Percentiles rank a stretch among this genome's conserved stretches.
Conservation (phyloP, 495 filamentous ascomycete species). For the Trichodelitschia bisporula region DNA sequence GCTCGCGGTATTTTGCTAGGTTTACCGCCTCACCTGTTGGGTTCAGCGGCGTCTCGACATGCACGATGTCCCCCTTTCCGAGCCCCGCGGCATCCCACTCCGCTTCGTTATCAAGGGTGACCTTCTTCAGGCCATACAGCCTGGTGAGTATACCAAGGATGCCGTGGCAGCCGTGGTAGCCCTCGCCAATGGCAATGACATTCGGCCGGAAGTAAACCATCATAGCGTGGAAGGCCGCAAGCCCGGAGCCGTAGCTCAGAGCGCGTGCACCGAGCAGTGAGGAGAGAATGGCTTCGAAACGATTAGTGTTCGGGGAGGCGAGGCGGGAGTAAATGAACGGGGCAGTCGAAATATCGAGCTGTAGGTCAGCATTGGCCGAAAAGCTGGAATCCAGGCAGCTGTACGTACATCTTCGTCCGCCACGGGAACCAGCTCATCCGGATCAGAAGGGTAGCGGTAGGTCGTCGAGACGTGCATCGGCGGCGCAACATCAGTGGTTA, state of each 20-base stretch:
- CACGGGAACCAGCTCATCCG: constrained; percentile 28
- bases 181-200: constrained; percentile 50
- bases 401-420: constrained; percentile 21
- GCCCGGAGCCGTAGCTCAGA: constrained; percentile 61
- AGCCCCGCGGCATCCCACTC: constrained; percentile 16
- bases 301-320: constrained; percentile 45
- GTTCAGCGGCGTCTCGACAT: constrained; percentile 82
- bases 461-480: constrained; percentile 73
- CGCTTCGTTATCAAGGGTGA: constrained; percentile 19
- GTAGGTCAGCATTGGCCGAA: too few species aligned
- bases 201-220: constrained; percentile 55
- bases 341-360: too few species aligned
- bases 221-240: constrained; percentile 67
- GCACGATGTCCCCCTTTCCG: constrained; percentile 52
- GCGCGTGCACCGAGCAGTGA: constrained; percentile 41
- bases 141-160: constrained; percentile 45
- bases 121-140: constrained; percentile 40
- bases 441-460: constrained; percentile 53
- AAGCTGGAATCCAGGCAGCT: background rate
- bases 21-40: constrained; percentile 58
- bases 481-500: constrained; percentile 53
- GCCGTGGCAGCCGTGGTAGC: constrained; percentile 87
- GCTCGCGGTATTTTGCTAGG: constrained; percentile 39
- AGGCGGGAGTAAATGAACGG: constrained; percentile 57
- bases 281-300: constrained; percentile 62